Conservation (phyloP, 2,329 filamentous ascomycete species). For the Talaromyces pinophilus region DNA sequence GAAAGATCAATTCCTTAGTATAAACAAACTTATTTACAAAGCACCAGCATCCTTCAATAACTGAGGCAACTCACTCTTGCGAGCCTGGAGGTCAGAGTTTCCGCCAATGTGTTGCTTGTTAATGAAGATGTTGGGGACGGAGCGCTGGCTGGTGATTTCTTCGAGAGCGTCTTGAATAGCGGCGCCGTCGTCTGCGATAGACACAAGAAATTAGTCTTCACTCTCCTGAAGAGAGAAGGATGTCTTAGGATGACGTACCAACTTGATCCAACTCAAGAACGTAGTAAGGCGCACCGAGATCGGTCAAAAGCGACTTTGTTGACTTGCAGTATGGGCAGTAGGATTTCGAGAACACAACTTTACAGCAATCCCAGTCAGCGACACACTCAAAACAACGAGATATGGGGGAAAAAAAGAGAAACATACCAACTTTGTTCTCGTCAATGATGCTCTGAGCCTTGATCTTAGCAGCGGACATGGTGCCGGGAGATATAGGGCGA, state of each 20-base stretch:
- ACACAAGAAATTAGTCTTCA: neutral
- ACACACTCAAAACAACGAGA: neutral
- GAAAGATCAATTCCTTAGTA: neutral
- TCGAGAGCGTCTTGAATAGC: conserved; percentile 81
- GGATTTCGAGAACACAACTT: conserved; percentile 91
- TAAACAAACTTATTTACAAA: conserved; percentile 43
- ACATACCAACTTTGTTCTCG: conserved; percentile 79
- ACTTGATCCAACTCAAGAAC: conserved; percentile 82
- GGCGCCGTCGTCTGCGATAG: conserved; percentile 68
- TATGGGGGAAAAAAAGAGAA: neutral
- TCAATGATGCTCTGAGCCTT: conserved; percentile 87
- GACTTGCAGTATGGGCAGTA: conserved; percentile 91
- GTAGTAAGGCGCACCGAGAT: conserved; percentile 70
- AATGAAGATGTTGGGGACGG: conserved; percentile 97
- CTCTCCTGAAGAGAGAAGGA: neutral
- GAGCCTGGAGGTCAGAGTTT: conserved; percentile 81
- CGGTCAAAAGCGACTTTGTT: conserved; percentile 72
- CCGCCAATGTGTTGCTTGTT: conserved; percentile 88
- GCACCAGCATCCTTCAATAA: conserved; percentile 67
- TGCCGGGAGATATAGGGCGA: conserved; percentile 55
- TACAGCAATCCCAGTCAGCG: neutral
- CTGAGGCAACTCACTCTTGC: conserved; percentile 62
- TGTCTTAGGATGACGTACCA: conserved; percentile 55
- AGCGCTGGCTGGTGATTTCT: conserved; percentile 78
- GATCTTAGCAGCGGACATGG: conserved; percentile 78